These are phyloP conservation scores for Aspergillus aculeatinus DNA, from an alignment of 2,329 filamentous ascomycete species.

Conservation along the genomic window DNA sequence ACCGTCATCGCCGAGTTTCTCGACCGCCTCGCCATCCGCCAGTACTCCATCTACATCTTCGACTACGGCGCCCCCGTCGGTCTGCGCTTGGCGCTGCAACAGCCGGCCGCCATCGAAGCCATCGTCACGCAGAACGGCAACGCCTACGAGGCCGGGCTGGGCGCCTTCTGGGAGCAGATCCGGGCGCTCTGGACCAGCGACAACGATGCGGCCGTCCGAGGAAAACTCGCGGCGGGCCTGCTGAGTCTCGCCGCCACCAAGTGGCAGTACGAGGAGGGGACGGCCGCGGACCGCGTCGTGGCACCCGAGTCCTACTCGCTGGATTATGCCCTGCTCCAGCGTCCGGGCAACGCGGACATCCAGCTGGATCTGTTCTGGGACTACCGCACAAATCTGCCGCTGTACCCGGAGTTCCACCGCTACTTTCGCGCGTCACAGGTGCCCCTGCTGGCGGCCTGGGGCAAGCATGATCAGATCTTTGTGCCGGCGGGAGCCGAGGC, in stretches of 20 bases:
- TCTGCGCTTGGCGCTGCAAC: constrained; percentile 53
- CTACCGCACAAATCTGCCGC: too few relatives aligned
- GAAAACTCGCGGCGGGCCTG: too few relatives aligned
- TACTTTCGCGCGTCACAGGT: too few relatives aligned
- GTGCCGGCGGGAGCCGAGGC: constrained; percentile 53
- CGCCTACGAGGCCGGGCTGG: constrained; percentile 58
- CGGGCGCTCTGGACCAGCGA: constrained; percentile 48
- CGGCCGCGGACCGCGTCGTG: too few relatives aligned
- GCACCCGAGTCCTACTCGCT: too few relatives aligned
- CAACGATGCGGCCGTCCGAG: constrained; percentile 24
- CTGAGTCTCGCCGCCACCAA: too few relatives aligned
- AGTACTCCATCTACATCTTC: constrained; percentile 60
- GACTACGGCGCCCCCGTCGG: constrained; percentile 62
- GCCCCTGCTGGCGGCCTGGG: constrained; percentile 49
- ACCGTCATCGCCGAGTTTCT: constrained; percentile 48
- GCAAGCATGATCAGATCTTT: constrained; percentile 54
- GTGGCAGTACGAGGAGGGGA: too few relatives aligned
- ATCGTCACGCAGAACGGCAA: constrained; percentile 63
- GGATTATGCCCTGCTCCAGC: too few relatives aligned
- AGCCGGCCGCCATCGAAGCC: constrained; percentile 50
- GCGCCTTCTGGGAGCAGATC: constrained; percentile 53
- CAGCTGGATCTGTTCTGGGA: too few relatives aligned
- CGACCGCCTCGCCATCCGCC: constrained; percentile 46
- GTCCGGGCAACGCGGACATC: too few relatives aligned
- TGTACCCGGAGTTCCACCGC: too few relatives aligned